A percentile compares a stretch with the other conserved stretches of the same genome.
These are phyloP conservation scores for Graphilbum ipis-grandicollis DNA, from an alignment of 2,329 filamentous ascomycete species.

Conservation along the genomic window DNA sequence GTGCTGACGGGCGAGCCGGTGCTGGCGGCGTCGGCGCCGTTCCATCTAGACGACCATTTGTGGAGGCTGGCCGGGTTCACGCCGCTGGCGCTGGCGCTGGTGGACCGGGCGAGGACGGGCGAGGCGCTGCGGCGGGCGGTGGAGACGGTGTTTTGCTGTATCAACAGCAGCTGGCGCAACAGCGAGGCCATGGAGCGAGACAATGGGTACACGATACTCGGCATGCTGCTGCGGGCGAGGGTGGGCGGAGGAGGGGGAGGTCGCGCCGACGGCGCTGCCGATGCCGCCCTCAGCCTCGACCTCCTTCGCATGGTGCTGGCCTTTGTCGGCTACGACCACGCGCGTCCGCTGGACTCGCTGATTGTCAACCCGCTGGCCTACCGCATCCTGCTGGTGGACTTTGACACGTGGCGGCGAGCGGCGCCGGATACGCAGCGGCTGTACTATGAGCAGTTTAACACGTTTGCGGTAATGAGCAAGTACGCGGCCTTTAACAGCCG, in stretches of 20 bases:
- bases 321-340: conserved; percentile 77
- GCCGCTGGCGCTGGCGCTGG: conserved; percentile 64
- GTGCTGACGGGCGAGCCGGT: conserved; percentile 71
- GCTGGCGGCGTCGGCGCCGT: conserved; percentile 61
- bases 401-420: conserved; percentile 80
- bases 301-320: conserved; percentile 61
- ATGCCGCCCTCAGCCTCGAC: conserved; percentile 30
- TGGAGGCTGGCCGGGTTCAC: conserved; percentile 91
- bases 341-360: conserved; percentile 69
- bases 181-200: conserved; percentile 97
- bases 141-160: conserved; percentile 69
- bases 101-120: conserved; percentile 56
- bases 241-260: conserved; percentile 36
- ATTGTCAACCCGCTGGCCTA: conserved; percentile 95
- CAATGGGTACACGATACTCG: conserved; percentile 80
- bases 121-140: conserved; percentile 61
- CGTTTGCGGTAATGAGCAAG: conserved; percentile 79
- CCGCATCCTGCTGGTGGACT: conserved; percentile 75
- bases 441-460: conserved; percentile 84
- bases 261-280: conserved; percentile 13
- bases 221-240: conserved; percentile 69
- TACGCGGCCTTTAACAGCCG: conserved; percentile 85
- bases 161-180: conserved; percentile 87
- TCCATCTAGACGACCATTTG: conserved; percentile 74
- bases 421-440: conserved; percentile 62